These are phyloP conservation scores for Didymella segeticola DNA, from an alignment of 2,329 filamentous ascomycete genomes.

Conservation along the genomic window DNA sequence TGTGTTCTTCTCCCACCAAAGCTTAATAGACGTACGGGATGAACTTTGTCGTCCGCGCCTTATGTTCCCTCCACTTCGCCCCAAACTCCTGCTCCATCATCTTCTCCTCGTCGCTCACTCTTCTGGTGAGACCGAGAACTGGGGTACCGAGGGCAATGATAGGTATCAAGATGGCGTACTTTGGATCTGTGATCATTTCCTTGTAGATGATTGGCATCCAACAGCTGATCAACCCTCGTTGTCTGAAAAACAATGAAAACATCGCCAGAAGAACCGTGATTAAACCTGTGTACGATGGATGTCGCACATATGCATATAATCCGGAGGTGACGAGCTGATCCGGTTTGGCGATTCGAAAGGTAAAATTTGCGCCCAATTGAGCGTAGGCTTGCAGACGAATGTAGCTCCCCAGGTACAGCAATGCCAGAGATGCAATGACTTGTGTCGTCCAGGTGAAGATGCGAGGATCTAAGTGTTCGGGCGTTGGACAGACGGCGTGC, in stretches of 20 bases:
- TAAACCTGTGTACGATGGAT: constrained; percentile 60
- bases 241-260: constrained; percentile 12
- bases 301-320: constrained; percentile 59
- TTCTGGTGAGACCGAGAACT: constrained; percentile 11
- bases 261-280: constrained; percentile 42
- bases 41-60: constrained; percentile 57
- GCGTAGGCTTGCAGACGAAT: constrained; percentile 53
- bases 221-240: constrained; percentile 28
- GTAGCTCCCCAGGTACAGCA: constrained; percentile 16
- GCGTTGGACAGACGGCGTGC: constrained; percentile 6
- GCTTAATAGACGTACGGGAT: constrained; percentile 46
- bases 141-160: constrained; percentile 1
- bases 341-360: constrained; percentile 59
- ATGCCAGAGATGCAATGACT: neutral
- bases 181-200: constrained; percentile 55
- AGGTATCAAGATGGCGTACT: constrained; percentile 5
- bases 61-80: constrained; percentile 58
- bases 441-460: constrained; percentile 14
- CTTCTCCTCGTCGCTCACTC: constrained; percentile 44
- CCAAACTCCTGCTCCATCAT: constrained; percentile 60
- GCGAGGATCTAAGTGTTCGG: constrained; percentile 9
- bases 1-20: too few relatives aligned
- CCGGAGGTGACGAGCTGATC: constrained; percentile 56
- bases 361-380: constrained; percentile 60
- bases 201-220: constrained; percentile 24